phyloP scores from a whole-genome alignment of 2,329 filamentous ascomycete species.

The Ascochyta koolunga region DNA sequence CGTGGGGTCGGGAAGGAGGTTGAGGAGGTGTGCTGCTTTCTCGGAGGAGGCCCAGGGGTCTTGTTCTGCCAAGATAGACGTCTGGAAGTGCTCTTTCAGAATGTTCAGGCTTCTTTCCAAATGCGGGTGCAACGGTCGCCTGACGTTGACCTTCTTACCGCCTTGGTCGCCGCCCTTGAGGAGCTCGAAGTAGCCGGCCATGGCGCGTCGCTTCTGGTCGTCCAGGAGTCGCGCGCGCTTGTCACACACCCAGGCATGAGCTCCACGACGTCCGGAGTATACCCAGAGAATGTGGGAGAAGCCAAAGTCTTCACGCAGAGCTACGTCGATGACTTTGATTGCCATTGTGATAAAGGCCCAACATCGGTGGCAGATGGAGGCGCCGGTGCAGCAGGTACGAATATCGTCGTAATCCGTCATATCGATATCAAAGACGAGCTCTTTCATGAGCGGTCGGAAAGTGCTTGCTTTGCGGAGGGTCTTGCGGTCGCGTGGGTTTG shows the following conservation, averaged over 20 bases:
- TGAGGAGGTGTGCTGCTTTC: constrained; percentile 76
- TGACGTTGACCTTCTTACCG: constrained; percentile 84
- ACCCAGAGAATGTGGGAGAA: constrained; percentile 98
- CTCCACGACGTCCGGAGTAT: constrained; percentile 94
- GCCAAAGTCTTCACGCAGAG: constrained; percentile 90
- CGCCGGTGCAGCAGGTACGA: constrained; percentile 90
- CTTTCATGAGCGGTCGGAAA: constrained; percentile 88
- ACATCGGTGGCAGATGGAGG: constrained; percentile 91
- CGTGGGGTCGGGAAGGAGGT: constrained; percentile 80
- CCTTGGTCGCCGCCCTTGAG: constrained; percentile 85
- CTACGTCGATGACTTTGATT: constrained; percentile 88
- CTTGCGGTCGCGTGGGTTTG: constrained; percentile 93
- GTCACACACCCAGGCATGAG: constrained; percentile 98
- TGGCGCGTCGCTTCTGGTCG: constrained; percentile 81
- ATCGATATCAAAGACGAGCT: constrained; percentile 99
- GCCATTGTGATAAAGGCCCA: constrained; percentile 99
- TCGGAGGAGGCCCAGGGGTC: constrained; percentile 78
- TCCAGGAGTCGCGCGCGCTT: constrained; percentile 82
- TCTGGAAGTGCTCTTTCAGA: constrained; percentile 81
- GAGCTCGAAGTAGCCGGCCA: constrained; percentile 89
- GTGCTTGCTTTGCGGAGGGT: constrained; percentile 77
- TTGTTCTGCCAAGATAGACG: constrained; percentile 80
- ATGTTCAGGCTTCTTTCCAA: constrained; percentile 84
- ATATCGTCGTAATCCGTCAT: constrained; percentile 98
- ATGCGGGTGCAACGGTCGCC: constrained; percentile 88